phyloP scores from a whole-genome alignment of 345 rosid genomes.

The Lepidium aucheri region DNA sequence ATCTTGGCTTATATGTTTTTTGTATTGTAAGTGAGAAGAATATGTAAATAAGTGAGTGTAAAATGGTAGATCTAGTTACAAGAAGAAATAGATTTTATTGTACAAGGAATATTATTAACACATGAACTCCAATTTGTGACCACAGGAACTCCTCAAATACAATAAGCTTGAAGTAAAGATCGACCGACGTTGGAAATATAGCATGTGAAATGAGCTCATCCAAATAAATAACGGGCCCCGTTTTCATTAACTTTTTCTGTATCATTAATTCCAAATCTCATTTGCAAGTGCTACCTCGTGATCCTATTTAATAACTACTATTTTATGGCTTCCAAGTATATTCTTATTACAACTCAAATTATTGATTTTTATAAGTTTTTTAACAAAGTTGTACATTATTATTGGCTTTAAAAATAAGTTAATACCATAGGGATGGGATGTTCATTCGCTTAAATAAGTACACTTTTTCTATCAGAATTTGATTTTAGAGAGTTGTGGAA shows the following conservation, averaged over 20 bases:
- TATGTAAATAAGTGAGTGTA: neutral
- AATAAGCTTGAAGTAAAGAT: neutral
- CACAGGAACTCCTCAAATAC: neutral
- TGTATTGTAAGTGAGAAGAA: no score
- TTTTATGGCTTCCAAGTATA: neutral
- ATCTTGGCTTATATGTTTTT: no score
- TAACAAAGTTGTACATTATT: no score
- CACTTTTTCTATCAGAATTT: no score
- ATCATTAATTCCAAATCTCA: constrained; percentile 22
- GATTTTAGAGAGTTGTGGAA: no score
- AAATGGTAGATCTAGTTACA: constrained; percentile 7
- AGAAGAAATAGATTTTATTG: neutral
- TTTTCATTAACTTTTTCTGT: constrained; percentile 9
- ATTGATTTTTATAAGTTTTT: no score
- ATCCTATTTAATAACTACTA: constrained; percentile 10
- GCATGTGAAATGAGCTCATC: constrained; percentile 22
- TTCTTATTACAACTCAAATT: no score
- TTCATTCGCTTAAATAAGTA: no score
- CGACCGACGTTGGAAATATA: constrained; percentile 12
- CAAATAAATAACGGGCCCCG: constrained; percentile 11
- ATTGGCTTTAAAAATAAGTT: no score
- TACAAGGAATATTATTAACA: neutral
- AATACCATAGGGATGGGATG: no score
- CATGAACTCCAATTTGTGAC: constrained; percentile 2
- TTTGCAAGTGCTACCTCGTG: constrained; percentile 24